Conservation (phyloP, 192 early-diverging fungal species). For the Rhizoclosmatium sp. region DNA sequence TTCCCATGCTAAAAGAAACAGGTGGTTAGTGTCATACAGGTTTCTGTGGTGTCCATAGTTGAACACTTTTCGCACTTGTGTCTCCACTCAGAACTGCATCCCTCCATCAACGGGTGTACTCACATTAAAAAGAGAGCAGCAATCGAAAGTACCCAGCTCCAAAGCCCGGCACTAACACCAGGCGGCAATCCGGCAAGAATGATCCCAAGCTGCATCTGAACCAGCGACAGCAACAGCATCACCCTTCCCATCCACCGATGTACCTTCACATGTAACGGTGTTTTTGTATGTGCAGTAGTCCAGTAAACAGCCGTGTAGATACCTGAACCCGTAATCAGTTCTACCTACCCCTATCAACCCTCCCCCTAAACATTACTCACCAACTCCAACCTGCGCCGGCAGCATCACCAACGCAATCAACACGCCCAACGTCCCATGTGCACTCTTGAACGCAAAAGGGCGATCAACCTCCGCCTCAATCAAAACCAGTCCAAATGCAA, state of each 20-base stretch:
- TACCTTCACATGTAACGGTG: background rate
- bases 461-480: slow-evolving; percentile 13
- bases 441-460: background rate
- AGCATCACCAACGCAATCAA: slow-evolving; percentile 32
- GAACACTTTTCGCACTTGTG: background rate
- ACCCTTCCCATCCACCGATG: slow-evolving; percentile 11
- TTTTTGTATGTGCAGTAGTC: background rate
- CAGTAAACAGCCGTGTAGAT: background rate
- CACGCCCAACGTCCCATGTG: slow-evolving; percentile 9
- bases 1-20: background rate
- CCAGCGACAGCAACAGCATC: background rate
- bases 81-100: background rate
- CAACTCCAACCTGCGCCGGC: slow-evolving; percentile 25
- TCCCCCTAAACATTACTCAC: too few relatives aligned
- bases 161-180: background rate
- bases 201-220: slow-evolving; percentile 22
- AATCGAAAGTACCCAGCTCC: background rate
- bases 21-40: background rate
- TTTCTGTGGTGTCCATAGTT: background rate
- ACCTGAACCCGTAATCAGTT: background rate
- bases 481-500: slow-evolving; percentile 27
- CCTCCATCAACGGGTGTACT: background rate
- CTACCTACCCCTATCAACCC: too few relatives aligned
- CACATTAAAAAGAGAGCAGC: background rate
- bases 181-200: background rate